phyloP scores from a whole-genome alignment of 495 filamentous ascomycete species.

The Podospora pseudocomata region DNA sequence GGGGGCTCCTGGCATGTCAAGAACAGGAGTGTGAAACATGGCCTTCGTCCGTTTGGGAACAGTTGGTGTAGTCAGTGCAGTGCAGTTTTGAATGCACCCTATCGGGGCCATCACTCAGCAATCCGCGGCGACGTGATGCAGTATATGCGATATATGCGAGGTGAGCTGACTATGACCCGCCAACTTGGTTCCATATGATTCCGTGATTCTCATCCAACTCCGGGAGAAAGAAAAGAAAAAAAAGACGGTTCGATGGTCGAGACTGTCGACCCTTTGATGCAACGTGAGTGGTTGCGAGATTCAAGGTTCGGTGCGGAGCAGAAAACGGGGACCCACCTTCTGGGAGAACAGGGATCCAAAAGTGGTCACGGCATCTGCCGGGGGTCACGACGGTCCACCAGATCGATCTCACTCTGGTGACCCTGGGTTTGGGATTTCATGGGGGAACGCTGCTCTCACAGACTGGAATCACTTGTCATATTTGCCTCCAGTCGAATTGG shows the following conservation, averaged over 20 bases:
- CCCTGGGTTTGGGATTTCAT: background rate
- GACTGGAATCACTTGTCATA: background rate
- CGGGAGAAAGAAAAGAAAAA: background rate
- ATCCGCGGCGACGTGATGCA: background rate
- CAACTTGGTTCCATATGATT: background rate
- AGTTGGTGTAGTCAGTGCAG: background rate
- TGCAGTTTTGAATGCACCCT: too few species aligned
- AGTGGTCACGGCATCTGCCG: conserved; percentile 3
- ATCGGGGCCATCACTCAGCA: background rate
- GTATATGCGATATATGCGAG: background rate
- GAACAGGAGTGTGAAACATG: conserved; percentile 1
- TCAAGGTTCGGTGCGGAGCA: conserved; percentile 1
- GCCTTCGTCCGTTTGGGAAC: background rate
- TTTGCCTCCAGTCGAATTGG: background rate
- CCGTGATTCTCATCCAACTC: background rate
- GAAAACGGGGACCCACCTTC: background rate
- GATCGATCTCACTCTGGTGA: background rate
- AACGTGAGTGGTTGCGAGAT: background rate
- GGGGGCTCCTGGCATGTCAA: background rate
- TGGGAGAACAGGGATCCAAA: background rate
- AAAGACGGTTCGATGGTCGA: background rate
- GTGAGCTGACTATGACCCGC: background rate
- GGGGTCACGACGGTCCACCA: background rate
- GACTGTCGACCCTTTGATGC: background rate
- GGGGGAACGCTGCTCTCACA: too few species aligned